These are phyloP conservation scores for Candolleomyces aberdarensis DNA, from an alignment of 768 basidiomycete genomes.

Conservation along the genomic window DNA sequence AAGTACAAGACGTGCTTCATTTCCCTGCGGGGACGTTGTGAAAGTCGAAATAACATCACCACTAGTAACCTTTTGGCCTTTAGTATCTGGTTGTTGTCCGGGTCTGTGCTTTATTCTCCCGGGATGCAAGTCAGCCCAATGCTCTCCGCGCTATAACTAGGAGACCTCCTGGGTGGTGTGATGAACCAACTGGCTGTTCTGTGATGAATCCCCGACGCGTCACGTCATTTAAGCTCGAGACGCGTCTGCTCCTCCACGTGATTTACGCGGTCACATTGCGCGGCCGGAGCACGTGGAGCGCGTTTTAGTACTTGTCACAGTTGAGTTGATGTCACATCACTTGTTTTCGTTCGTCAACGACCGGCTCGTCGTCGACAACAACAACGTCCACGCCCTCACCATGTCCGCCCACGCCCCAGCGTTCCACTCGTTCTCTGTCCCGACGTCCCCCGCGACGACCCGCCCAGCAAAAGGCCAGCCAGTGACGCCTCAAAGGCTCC, in stretches of 20 bases:
- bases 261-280: conserved; percentile 5
- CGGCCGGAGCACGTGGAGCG: conserved; percentile 1
- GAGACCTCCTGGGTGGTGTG: no score
- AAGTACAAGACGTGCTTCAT: no score
- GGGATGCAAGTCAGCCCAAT: no score
- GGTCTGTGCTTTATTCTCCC: no score
- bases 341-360: conserved; percentile 9
- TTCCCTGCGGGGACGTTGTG: no score
- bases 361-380: conserved; percentile 8
- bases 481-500: conserved; percentile 63
- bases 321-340: conserved; percentile 7
- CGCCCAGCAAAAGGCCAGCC: conserved; percentile 44
- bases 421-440: conserved; percentile 37
- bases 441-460: conserved; percentile 43
- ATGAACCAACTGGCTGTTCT: no score
- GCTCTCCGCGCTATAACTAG: no score
- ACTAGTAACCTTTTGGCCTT: no score
- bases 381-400: neutral
- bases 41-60: no score
- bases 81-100: no score
- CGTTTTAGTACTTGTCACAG: conserved; percentile 4
- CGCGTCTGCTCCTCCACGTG: neutral
- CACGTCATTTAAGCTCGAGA: neutral
- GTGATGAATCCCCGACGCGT: neutral
- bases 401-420: conserved; percentile 11